These are phyloP conservation scores for Myxozyma mucilagina DNA, from an alignment of 805 yeast species.

Conservation along the genomic window DNA sequence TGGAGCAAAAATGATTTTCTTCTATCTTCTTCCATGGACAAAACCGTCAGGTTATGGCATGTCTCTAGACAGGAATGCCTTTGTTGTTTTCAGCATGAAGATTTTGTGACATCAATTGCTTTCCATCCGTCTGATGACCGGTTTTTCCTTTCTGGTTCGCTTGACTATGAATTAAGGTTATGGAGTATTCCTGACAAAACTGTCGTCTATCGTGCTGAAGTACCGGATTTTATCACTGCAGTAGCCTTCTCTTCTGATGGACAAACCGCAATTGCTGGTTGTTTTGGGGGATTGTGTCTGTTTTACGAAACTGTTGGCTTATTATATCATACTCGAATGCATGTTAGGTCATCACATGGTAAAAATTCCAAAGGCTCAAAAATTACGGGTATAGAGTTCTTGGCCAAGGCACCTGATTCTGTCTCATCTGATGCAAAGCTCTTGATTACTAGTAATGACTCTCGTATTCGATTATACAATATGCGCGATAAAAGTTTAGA, in stretches of 20 bases:
- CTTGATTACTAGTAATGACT: constrained; percentile 78
- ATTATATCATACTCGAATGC: constrained; percentile 51
- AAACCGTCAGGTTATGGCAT: constrained; percentile 83
- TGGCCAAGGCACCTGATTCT: constrained; percentile 16
- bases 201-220: constrained; percentile 60
- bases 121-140: constrained; percentile 88
- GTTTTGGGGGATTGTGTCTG: constrained; percentile 69
- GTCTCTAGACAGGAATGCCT: constrained; percentile 64
- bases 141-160: constrained; percentile 77
- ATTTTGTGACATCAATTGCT: constrained; percentile 74
- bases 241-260: constrained; percentile 68
- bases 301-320: constrained; percentile 66
- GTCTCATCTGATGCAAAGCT: constrained; percentile 45
- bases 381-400: constrained; percentile 70
- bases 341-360: constrained; percentile 40
- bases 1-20: constrained; percentile 89
- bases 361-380: constrained; percentile 51
- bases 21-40: constrained; percentile 79
- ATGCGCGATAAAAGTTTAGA: constrained; percentile 55
- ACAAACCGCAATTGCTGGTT: constrained; percentile 64
- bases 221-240: constrained; percentile 72
- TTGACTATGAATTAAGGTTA: constrained; percentile 72
- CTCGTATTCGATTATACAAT: constrained; percentile 68
- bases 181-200: constrained; percentile 81
- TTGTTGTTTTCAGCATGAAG: constrained; percentile 68